A percentile compares a stretch with the other conserved stretches of the same genome.
Evolutionary conservation across 805 yeast species (phyloP).

Genomic region (Komagataella pastoris): DNA sequence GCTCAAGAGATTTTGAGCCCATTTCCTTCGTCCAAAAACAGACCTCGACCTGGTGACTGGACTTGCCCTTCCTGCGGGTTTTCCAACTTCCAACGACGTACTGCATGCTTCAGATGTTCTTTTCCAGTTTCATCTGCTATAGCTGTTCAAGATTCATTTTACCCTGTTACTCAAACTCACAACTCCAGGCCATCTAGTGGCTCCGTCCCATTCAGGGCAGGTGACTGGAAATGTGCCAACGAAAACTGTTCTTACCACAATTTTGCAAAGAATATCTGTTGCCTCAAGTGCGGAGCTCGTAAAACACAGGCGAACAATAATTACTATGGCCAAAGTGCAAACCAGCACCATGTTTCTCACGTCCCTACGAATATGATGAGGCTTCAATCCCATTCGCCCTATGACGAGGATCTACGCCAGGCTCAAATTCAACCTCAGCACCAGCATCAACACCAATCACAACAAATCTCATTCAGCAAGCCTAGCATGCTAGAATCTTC

Average conservation of each 20-base stretch:
- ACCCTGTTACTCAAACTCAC: constrained; percentile 1
- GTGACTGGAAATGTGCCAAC: constrained; percentile 87
- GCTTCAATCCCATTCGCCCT: not conserved
- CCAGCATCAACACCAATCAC: not conserved
- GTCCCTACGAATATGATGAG: not conserved
- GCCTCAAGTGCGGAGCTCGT: constrained; percentile 76
- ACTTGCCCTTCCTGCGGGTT: constrained; percentile 95
- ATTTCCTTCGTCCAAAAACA: constrained; percentile 72
- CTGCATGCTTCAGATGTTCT: constrained; percentile 87
- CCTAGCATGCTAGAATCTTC: not conserved
- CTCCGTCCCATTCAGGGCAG: constrained; percentile 87
- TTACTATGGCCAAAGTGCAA: constrained; percentile 14
- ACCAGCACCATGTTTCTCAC: constrained; percentile 8
- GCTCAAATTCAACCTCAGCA: not conserved
- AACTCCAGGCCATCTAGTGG: not conserved
- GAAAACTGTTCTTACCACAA: constrained; percentile 79
- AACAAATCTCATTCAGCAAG: not conserved
- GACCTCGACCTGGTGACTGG: constrained; percentile 97
- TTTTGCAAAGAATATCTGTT: constrained; percentile 79
- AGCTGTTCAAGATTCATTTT: constrained; percentile 45
- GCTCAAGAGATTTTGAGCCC: constrained; percentile 76
- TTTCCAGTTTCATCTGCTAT: constrained; percentile 72
- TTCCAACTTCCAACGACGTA: constrained; percentile 85
- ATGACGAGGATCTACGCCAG: not conserved
- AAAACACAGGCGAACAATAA: constrained; percentile 24